Percentiles rank a stretch among this genome's conserved stretches.
These are phyloP conservation scores for Arabis hirsuta DNA, from an alignment of 345 rosid species.

Conservation along the genomic window DNA sequence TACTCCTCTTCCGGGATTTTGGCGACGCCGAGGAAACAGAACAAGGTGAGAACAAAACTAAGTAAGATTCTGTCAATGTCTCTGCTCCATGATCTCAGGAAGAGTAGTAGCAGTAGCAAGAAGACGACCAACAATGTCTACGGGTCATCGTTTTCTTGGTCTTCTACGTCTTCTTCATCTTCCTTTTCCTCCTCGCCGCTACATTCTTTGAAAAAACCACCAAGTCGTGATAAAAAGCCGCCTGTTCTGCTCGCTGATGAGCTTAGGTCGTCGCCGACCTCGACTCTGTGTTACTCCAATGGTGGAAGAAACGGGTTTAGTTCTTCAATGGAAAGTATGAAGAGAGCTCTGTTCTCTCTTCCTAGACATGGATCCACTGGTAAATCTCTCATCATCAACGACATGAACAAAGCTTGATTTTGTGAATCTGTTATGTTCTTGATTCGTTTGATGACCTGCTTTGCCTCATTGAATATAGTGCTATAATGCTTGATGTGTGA, in stretches of 20 bases:
- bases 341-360: slow-evolving; percentile 25
- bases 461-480: slow-evolving; percentile 30
- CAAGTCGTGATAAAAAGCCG: slow-evolving; percentile 29
- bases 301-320: slow-evolving; percentile 32
- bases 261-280: slow-evolving; percentile 28
- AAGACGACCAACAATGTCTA: slow-evolving; percentile 30
- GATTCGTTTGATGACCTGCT: slow-evolving; percentile 15
- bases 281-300: slow-evolving; percentile 36
- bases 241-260: slow-evolving; percentile 19
- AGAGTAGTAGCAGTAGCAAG: slow-evolving; percentile 28
- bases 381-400: slow-evolving; percentile 8
- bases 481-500: slow-evolving; percentile 35
- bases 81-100: slow-evolving; percentile 34
- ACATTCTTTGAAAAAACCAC: slow-evolving; percentile 36
- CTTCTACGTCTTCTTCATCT: slow-evolving; percentile 49
- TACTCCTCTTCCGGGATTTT: slow-evolving; percentile 40
- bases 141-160: slow-evolving; percentile 50
- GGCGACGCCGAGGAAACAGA: slow-evolving; percentile 31
- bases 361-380: slow-evolving; percentile 25
- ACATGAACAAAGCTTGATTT: slow-evolving; percentile 25
- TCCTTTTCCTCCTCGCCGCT: slow-evolving; percentile 41
- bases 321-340: slow-evolving; percentile 37
- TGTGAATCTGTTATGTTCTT: slow-evolving; percentile 13
- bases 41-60: slow-evolving; percentile 35
- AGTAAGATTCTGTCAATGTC: slow-evolving; percentile 36